Percentiles rank a stretch among this genome's conserved stretches.
These are phyloP conservation scores for Galerina marginata DNA, from an alignment of 768 basidiomycete species.

Conservation along the genomic window DNA sequence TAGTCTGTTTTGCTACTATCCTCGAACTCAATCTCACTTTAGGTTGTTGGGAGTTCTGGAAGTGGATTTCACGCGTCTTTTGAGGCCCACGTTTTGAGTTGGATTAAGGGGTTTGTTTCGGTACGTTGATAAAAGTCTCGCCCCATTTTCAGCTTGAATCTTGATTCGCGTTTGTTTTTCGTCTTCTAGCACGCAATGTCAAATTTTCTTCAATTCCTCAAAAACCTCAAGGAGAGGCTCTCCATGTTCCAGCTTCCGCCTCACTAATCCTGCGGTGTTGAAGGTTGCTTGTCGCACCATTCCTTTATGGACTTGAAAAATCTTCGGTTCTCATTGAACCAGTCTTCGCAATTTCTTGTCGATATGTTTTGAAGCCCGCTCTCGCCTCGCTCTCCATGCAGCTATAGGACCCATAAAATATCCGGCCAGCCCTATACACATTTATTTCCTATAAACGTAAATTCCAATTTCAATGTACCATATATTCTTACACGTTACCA, in stretches of 20 bases:
- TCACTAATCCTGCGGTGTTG: neutral
- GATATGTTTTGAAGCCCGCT: constrained; percentile 10
- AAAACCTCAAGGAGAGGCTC: constrained; percentile 2
- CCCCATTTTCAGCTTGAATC: neutral
- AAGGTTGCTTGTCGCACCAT: neutral
- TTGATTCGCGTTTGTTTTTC: neutral
- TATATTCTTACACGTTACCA: constrained; percentile 2
- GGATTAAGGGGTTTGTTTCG: constrained; percentile 6
- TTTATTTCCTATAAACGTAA: constrained; percentile 5
- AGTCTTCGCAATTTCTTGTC: neutral
- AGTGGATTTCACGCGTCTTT: constrained; percentile 3
- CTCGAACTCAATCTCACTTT: neutral
- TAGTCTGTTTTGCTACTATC: neutral
- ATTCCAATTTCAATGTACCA: constrained; percentile 12
- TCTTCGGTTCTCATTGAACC: neutral
- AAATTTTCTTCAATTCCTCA: constrained; percentile 2
- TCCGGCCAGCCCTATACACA: neutral
- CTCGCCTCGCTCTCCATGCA: constrained; percentile 1
- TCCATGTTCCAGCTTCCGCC: neutral
- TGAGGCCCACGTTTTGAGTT: constrained; percentile 3
- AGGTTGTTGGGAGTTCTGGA: neutral
- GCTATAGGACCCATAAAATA: constrained; percentile 1
- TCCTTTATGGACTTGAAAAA: neutral
- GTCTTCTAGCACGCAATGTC: constrained; percentile 8
- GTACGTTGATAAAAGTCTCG: constrained; percentile 2